These are phyloP conservation scores for Tricharina praecox DNA, from an alignment of 495 filamentous ascomycete species.

Conservation along the genomic window DNA sequence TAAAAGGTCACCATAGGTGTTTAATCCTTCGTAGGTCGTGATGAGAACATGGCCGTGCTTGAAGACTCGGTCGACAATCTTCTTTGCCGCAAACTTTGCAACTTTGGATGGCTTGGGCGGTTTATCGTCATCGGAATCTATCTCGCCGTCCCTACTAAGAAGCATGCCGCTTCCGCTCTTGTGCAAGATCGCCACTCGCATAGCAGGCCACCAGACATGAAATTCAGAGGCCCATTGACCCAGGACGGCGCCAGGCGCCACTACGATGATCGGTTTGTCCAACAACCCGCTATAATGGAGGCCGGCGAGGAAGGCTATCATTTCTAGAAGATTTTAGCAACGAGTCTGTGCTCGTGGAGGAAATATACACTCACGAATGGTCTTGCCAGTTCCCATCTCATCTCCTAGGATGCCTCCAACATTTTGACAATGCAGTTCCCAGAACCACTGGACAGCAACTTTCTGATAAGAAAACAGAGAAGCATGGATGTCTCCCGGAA, in stretches of 20 bases:
- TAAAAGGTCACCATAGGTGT: conserved; percentile 64
- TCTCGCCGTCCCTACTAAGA: conserved; percentile 42
- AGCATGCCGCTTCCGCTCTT: conserved; percentile 93
- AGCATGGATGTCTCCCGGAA: conserved; percentile 83
- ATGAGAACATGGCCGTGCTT: conserved; percentile 74
- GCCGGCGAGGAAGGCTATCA: conserved; percentile 78
- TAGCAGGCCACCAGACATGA: conserved; percentile 90
- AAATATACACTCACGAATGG: no score
- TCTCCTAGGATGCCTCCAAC: conserved; percentile 92
- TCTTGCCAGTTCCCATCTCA: conserved; percentile 97
- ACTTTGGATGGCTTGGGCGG: conserved; percentile 32
- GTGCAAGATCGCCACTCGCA: conserved; percentile 87
- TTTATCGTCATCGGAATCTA: conserved; percentile 31
- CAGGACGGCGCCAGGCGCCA: conserved; percentile 84
- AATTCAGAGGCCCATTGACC: conserved; percentile 98
- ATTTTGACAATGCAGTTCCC: conserved; percentile 71
- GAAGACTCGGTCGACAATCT: conserved; percentile 67
- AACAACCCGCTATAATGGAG: conserved; percentile 78
- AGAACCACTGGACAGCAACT: conserved; percentile 91
- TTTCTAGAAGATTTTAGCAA: no score
- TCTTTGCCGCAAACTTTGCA: conserved; percentile 45
- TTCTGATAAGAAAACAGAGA: conserved; percentile 90
- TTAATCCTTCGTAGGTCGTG: conserved; percentile 84
- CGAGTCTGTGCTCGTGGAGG: no score
- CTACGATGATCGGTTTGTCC: conserved; percentile 67